Conservation (phyloP, 75 land plant genomes). For the Picea glauca region DNA sequence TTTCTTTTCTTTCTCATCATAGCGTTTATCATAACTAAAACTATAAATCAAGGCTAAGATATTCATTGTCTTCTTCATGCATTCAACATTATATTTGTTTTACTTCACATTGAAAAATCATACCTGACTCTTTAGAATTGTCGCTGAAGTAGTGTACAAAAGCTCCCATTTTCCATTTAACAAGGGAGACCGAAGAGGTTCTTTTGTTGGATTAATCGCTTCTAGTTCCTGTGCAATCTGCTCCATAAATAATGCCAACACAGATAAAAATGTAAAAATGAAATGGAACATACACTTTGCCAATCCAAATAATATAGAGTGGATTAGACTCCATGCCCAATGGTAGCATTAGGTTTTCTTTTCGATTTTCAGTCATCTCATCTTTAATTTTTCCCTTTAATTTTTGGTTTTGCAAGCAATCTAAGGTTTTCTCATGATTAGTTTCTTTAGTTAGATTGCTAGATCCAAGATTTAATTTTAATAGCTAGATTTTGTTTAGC, state of each 20-base stretch:
- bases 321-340: too few relatives aligned
- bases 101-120: neutral
- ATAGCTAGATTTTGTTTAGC: too few relatives aligned
- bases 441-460: too few relatives aligned
- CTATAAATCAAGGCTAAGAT: neutral
- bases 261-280: neutral
- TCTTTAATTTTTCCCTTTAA: too few relatives aligned
- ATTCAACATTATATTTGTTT: neutral
- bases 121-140: constrained; percentile 74
- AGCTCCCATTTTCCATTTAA: constrained; percentile 99
- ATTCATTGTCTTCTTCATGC: neutral
- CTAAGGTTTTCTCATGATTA: too few relatives aligned
- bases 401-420: too few relatives aligned
- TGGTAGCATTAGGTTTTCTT: too few relatives aligned
- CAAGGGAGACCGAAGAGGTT: constrained; percentile 78
- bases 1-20: neutral
- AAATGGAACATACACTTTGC: neutral
- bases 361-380: too few relatives aligned
- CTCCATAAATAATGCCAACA: neutral
- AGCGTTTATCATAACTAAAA: neutral
- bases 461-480: too few relatives aligned
- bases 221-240: constrained; percentile 85
- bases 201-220: constrained; percentile 59
- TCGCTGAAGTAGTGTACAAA: constrained; percentile 85
- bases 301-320: too few relatives aligned